Evolutionary conservation across 2,329 filamentous ascomycete genomes (phyloP).

Genomic region (Aspergillus fumigatus): DNA sequence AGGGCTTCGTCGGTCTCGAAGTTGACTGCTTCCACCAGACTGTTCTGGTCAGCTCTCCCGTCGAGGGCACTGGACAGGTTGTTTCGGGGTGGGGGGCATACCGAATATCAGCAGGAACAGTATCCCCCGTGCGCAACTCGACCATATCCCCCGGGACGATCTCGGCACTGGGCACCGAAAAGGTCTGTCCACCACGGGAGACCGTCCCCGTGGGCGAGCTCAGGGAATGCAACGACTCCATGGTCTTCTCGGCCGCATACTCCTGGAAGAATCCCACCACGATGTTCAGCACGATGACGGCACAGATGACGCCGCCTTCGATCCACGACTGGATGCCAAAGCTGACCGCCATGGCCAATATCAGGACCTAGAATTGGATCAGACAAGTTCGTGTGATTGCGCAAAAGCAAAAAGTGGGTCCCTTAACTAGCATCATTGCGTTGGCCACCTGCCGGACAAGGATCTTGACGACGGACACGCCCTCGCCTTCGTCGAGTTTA

Average conservation of each 20-base stretch:
- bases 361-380: conserved; percentile 55
- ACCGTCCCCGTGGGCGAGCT: conserved; percentile 56
- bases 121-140: conserved; percentile 54
- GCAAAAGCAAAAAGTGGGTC: conserved; percentile 7
- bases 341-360: conserved; percentile 67
- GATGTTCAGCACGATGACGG: conserved; percentile 56
- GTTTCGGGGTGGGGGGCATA: background rate
- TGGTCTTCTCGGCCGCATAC: conserved; percentile 58
- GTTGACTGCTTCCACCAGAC: conserved; percentile 60
- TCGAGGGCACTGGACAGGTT: too few species aligned
- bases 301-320: conserved; percentile 57
- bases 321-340: conserved; percentile 55
- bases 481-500: conserved; percentile 60
- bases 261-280: conserved; percentile 59
- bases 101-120: conserved; percentile 56
- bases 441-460: conserved; percentile 63
- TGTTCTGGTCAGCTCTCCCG: conserved; percentile 28
- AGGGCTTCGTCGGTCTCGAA: conserved; percentile 68
- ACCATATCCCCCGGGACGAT: conserved; percentile 61
- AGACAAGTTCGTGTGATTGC: conserved; percentile 22
- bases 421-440: conserved; percentile 60
- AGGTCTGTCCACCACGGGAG: conserved; percentile 53
- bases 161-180: conserved; percentile 52
- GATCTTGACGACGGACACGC: conserved; percentile 66
- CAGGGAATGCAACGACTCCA: conserved; percentile 54